A percentile compares a stretch with the other conserved stretches of the same genome.
phyloP scores from a whole-genome alignment of 805 yeast species.

The Schizosaccharomyces octosporus region DNA sequence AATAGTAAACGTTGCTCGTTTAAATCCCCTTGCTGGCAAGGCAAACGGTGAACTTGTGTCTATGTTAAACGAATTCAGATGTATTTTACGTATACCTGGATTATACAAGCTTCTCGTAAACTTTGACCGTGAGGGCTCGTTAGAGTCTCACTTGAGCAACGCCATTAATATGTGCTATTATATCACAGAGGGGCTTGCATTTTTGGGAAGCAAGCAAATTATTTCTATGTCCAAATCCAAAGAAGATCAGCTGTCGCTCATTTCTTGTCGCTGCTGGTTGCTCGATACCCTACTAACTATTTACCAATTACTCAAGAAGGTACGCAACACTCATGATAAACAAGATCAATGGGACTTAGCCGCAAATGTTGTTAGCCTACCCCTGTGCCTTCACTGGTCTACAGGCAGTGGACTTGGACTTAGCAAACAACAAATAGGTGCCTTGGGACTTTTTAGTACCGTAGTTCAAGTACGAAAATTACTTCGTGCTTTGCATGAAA shows the following conservation, averaged over 20 bases:
- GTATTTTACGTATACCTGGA: neutral
- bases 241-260: neutral
- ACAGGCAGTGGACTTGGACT: neutral
- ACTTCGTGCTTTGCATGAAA: neutral
- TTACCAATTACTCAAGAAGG: neutral
- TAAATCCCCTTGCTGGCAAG: neutral
- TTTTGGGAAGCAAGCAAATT: neutral
- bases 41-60: neutral
- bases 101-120: neutral
- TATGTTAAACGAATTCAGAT: neutral
- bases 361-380: neutral
- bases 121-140: neutral
- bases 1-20: neutral
- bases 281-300: neutral
- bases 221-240: neutral
- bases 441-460: neutral
- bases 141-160: neutral
- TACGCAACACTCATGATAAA: neutral
- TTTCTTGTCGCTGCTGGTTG: neutral
- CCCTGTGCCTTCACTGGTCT: neutral
- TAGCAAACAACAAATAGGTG: neutral
- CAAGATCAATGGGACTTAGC: neutral
- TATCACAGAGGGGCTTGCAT: neutral
- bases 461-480: neutral
- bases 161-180: neutral